Evolutionary conservation across 805 yeast genomes (phyloP).

Genomic region (Saccharomycopsis capsularis): DNA sequence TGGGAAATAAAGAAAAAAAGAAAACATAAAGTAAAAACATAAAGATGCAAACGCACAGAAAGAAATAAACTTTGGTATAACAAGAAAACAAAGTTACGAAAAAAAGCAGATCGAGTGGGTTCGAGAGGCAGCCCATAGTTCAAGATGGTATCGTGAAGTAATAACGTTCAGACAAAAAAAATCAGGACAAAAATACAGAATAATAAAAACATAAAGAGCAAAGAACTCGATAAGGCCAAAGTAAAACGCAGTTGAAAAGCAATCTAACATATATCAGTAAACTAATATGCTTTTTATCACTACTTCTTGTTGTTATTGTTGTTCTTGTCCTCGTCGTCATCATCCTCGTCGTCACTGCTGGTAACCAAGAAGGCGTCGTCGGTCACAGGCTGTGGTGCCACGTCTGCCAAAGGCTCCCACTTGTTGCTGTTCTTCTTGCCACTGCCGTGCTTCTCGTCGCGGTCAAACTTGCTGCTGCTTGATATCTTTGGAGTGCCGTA

Average conservation of each 20-base stretch:
- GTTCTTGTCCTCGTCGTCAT: conserved; percentile 10
- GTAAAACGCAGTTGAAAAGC: too few relatives aligned
- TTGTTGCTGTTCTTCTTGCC: conserved; percentile 6
- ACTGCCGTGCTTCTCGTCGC: background rate
- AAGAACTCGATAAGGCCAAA: too few relatives aligned
- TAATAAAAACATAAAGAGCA: too few relatives aligned
- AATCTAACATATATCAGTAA: too few relatives aligned
- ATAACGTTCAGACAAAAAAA: too few relatives aligned
- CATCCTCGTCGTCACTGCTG: conserved; percentile 23
- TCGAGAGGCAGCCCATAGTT: too few relatives aligned
- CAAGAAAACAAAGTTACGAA: too few relatives aligned
- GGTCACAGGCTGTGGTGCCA: conserved; percentile 20
- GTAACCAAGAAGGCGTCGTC: conserved; percentile 20
- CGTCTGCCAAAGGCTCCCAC: conserved; percentile 23
- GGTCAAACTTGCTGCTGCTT: background rate
- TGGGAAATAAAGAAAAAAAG: background rate
- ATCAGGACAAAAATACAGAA: too few relatives aligned
- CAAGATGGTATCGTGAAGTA: too few relatives aligned
- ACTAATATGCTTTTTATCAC: background rate
- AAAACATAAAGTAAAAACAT: background rate
- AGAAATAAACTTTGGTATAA: background rate
- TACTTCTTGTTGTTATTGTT: background rate
- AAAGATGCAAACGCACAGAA: background rate
- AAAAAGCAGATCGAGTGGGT: too few relatives aligned
- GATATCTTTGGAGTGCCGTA: conserved; percentile 16